Evolutionary conservation across 202 grass and related monocot species (phyloP).

Genomic region (Bolboschoenoplectus hybrid): DNA sequence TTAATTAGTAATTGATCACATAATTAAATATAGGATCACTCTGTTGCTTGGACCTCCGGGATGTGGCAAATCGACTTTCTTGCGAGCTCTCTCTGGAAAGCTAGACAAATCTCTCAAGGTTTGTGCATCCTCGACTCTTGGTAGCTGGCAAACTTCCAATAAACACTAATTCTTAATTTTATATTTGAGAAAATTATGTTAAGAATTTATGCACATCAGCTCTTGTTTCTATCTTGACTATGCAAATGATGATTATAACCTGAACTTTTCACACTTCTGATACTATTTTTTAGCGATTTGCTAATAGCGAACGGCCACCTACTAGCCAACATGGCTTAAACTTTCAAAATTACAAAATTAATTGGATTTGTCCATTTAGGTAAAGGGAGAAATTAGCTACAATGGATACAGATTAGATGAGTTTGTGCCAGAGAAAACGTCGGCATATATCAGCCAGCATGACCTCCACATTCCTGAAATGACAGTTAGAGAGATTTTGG

Average conservation of each 20-base stretch:
- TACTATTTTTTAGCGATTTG: not conserved
- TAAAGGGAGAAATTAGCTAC: conserved; percentile 69
- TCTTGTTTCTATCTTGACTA: not conserved
- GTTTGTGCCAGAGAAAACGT: conserved; percentile 62
- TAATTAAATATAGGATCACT: conserved; percentile 55
- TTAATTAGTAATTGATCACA: conserved; percentile 26
- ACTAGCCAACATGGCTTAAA: not conserved
- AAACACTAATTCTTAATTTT: not conserved
- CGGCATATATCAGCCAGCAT: conserved; percentile 86
- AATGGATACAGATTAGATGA: conserved; percentile 64
- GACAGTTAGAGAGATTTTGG: conserved; percentile 83
- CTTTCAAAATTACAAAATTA: not conserved
- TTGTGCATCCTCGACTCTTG: not conserved
- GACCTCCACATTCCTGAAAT: conserved; percentile 79
- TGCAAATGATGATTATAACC: not conserved
- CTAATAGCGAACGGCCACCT: not conserved
- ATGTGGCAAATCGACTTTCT: conserved; percentile 61
- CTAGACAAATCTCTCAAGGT: conserved; percentile 64
- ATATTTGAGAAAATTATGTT: not conserved
- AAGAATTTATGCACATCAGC: not conserved
- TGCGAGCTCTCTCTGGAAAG: conserved; percentile 59
- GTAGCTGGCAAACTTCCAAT: conserved; percentile 20
- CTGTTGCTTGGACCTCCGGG: conserved; percentile 67
- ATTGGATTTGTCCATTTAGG: conserved; percentile 34
- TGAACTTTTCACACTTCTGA: not conserved